phyloP scores from a whole-genome alignment of 371 early-diverging fungal species.

The Actinomortierella wolfii region DNA sequence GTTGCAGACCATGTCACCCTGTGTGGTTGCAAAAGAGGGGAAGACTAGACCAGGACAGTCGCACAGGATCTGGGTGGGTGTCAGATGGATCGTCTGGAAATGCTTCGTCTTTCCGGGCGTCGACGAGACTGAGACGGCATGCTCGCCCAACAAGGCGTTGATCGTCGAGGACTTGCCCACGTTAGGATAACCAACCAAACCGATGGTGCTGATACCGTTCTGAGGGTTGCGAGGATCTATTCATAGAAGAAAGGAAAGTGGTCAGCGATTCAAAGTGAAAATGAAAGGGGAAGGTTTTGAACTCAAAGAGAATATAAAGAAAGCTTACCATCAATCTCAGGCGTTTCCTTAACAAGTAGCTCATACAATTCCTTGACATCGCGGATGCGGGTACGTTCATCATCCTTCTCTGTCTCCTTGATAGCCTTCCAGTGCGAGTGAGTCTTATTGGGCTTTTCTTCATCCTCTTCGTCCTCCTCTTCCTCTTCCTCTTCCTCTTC shows the following conservation, averaged over 20 bases:
- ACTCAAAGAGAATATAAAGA: background rate
- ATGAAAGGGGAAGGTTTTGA: background rate
- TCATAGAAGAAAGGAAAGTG: background rate
- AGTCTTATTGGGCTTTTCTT: conserved; percentile 36
- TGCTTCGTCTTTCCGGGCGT: conserved; percentile 99
- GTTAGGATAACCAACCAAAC: conserved; percentile 99
- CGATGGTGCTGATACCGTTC: conserved; percentile 77
- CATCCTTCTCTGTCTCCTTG: conserved; percentile 46
- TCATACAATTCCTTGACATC: conserved; percentile 44
- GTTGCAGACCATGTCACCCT: conserved; percentile 98
- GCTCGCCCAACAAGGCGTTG: conserved; percentile 96
- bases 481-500: conserved; percentile 47
- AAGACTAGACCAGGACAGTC: conserved; percentile 99
- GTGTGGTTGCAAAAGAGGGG: conserved; percentile 97
- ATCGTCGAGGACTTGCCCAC: conserved; percentile 99
- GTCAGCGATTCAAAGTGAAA: background rate
- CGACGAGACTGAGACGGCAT: conserved; percentile 94
- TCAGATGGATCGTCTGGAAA: conserved; percentile 95
- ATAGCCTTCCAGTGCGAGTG: conserved; percentile 45
- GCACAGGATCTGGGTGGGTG: conserved; percentile 84
- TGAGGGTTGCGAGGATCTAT: conserved; percentile 48
- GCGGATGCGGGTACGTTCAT: conserved; percentile 46
- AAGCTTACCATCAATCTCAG: conserved; percentile 29
- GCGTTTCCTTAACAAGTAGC: conserved; percentile 38
- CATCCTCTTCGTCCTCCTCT: conserved; percentile 35